phyloP scores from a whole-genome alignment of 163 green algal species.

The Trebouxiophyceae sp. region DNA sequence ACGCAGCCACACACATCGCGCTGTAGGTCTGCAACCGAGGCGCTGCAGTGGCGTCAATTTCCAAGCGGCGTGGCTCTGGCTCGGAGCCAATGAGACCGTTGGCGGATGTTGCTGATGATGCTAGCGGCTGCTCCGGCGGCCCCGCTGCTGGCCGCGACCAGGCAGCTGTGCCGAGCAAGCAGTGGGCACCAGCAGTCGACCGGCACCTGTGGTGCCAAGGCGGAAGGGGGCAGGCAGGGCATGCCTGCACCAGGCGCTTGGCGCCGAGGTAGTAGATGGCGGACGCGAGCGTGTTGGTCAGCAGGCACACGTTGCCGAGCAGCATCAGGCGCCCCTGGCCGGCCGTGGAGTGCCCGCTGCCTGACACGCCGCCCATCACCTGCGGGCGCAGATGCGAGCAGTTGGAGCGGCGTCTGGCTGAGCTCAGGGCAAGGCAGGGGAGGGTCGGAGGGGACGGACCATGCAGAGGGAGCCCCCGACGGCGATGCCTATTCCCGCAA shows the following conservation, averaged over 20 bases:
- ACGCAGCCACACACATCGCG: slow-evolving; percentile 35
- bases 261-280: slow-evolving; percentile 46
- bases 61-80: not conserved
- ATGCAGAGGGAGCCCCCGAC: slow-evolving; percentile 49
- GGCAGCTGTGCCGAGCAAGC: no score
- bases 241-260: slow-evolving; percentile 35
- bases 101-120: no score
- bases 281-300: slow-evolving; percentile 49
- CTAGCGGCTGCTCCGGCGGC: not conserved
- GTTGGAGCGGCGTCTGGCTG: not conserved
- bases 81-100: no score
- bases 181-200: no score
- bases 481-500: slow-evolving; percentile 43
- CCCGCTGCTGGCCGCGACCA: no score
- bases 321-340: slow-evolving; percentile 27
- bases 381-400: not conserved
- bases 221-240: no score
- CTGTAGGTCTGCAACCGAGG: slow-evolving; percentile 16
- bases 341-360: not conserved
- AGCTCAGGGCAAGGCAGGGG: no score
- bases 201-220: no score
- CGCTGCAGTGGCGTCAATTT: not conserved
- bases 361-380: slow-evolving; percentile 16
- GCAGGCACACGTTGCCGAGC: slow-evolving; percentile 43
- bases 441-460: slow-evolving; percentile 27